phyloP scores from a whole-genome alignment of 2,329 filamentous ascomycete species.

The Penicillium rolfsii region DNA sequence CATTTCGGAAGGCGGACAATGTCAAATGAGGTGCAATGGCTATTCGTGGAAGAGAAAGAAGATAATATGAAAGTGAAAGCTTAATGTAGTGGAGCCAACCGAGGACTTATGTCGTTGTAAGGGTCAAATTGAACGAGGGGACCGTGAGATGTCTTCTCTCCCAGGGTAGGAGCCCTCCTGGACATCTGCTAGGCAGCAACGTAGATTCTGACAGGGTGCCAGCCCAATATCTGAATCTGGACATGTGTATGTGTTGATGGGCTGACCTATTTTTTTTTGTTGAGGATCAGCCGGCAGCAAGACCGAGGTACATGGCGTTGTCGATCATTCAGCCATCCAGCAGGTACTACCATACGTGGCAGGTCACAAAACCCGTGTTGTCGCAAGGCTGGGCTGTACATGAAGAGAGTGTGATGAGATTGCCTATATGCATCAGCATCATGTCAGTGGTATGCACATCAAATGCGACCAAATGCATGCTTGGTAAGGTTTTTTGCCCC shows the following conservation, averaged over 20 bases:
- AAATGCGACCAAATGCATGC: too few species aligned
- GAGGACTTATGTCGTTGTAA: not conserved
- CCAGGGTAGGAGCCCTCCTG: not conserved
- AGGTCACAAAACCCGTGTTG: too few species aligned
- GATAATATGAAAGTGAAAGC: not conserved
- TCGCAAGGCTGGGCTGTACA: too few species aligned
- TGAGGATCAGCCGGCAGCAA: not conserved
- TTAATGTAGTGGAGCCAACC: not conserved
- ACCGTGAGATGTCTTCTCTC: not conserved
- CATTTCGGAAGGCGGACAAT: not conserved
- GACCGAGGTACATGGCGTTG: not conserved
- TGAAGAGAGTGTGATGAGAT: too few species aligned
- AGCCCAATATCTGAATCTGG: not conserved
- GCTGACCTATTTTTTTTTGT: not conserved
- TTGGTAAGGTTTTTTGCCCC: too few species aligned
- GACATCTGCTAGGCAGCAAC: not conserved
- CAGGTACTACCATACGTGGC: not conserved
- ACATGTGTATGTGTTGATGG: not conserved
- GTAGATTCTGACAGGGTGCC: not conserved
- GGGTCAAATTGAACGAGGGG: not conserved
- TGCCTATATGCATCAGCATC: too few species aligned
- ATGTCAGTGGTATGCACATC: too few species aligned
- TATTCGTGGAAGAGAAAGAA: not conserved
- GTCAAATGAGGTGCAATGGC: not conserved
- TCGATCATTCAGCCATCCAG: not conserved